Evolutionary conservation across 2,329 filamentous ascomycete species (phyloP), one percentile per base, ranked within the genome.

Genomic region (Cladosporium sp.): DNA sequence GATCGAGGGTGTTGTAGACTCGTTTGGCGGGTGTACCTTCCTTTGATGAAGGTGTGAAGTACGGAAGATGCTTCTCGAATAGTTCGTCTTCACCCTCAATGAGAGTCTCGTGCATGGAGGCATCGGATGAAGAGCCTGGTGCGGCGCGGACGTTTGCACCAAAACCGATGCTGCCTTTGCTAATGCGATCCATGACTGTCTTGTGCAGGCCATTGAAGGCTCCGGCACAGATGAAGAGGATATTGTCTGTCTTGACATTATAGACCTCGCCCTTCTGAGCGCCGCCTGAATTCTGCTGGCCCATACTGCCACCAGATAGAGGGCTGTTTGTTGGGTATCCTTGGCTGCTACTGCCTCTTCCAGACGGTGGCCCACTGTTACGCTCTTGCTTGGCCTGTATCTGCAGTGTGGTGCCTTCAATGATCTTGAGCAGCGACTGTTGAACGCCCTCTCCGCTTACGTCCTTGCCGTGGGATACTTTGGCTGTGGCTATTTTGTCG

Each of bases 401-500:
- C 49, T 96, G 95, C 12, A 99, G 85, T 28, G 93, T 97, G 1
- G 93, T 96, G 8, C 95, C 95, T 80, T 99, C 95, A 24, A 99
- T 92, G 49, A 99, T 92, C 80, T 98, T 98, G 36, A 99, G 81
- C 5, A 99, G 82, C 7, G 95, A 94, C 79, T 99, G 95, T 75
- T 99, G 95, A 0, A 98, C 95, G 63, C 95, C 95, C 81, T 98
- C 95, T 26, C 95, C 95, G 21, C 93, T 92, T 2, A 99, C 95
- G 74, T 99, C 95, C 72, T 96, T 91, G 24, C 93, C 94, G 67
- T 96, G 93, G 68, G 88, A 88, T 18, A 93, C 90, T 76, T 95
- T 94, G 30, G 92, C 88, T 44, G 91, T 92, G 1, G 95, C 93
- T 66, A 98, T 93, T 80, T 99, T 99, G 82, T 99, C 95, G 65